A percentile compares a stretch with the other conserved stretches of the same genome.
phyloP scores from a whole-genome alignment of 192 early-diverging fungal species.

The Rhizoclosmatium sp. region DNA sequence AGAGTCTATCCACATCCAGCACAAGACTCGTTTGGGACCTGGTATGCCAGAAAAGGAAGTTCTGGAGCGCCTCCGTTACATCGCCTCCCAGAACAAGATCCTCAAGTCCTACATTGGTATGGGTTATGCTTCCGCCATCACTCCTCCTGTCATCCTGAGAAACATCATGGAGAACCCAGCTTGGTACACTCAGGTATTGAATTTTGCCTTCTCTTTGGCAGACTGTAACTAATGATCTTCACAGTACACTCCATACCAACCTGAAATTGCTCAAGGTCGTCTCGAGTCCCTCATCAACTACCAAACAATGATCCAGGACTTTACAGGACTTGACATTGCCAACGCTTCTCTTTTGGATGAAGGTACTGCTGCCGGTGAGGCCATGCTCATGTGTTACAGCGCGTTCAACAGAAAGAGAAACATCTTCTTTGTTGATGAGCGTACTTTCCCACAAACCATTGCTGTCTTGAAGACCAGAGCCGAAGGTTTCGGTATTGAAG shows the following conservation, averaged over 20 bases:
- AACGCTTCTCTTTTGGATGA: conserved; percentile 99
- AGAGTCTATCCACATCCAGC: conserved; percentile 74
- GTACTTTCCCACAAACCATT: conserved; percentile 96
- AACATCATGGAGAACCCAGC: conserved; percentile 99
- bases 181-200: conserved; percentile 93
- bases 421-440: conserved; percentile 92
- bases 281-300: conserved; percentile 97
- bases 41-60: conserved; percentile 85
- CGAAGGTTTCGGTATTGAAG: conserved; percentile 93
- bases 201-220: conserved; percentile 4
- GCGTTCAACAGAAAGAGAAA: conserved; percentile 79
- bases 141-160: conserved; percentile 94
- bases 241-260: conserved; percentile 98
- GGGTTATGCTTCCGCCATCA: conserved; percentile 91
- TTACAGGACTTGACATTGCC: conserved; percentile 95
- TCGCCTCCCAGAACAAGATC: conserved; percentile 92
- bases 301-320: conserved; percentile 95
- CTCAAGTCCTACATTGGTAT: conserved; percentile 94
- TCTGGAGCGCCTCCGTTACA: conserved; percentile 79
- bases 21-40: conserved; percentile 76
- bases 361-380: conserved; percentile 98
- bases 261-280: conserved; percentile 98
- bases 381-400: conserved; percentile 88
- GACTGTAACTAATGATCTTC: conserved; percentile 3
- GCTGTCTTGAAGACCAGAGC: conserved; percentile 90